Evolutionary conservation across 441 rosid genomes (phyloP).

Genomic region (Pelargonium hybrid): DNA sequence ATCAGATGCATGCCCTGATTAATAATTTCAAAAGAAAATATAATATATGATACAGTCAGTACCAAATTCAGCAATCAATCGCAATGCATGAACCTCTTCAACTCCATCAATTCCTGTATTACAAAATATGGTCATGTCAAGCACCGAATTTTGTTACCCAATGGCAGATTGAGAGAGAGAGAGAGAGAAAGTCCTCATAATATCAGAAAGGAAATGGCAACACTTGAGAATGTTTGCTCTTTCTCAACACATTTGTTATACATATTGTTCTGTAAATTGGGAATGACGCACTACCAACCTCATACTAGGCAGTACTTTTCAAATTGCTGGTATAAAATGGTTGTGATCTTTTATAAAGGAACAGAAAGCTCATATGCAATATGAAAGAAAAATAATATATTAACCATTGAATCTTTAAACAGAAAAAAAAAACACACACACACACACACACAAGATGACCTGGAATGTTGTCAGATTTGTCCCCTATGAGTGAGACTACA

Average conservation of each 20-base stretch:
- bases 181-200: not conserved
- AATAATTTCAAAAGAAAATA: conserved; percentile 2
- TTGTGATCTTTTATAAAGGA: not conserved
- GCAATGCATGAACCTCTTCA: conserved; percentile 67
- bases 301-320: not conserved
- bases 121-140: conserved; percentile 19
- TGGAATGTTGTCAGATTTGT: conserved; percentile 81
- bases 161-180: not conserved
- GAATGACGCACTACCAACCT: not conserved
- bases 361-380: not conserved
- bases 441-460: no score
- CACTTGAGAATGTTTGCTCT: not conserved
- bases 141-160: conserved; percentile 1
- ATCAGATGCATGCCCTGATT: not conserved
- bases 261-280: not conserved
- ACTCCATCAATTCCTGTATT: conserved; percentile 82
- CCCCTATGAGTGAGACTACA: conserved; percentile 75
- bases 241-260: not conserved
- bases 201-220: not conserved
- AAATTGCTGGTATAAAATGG: not conserved
- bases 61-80: conserved; percentile 71
- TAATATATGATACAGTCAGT: conserved; percentile 15
- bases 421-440: no score
- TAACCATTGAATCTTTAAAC: not conserved
- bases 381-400: not conserved